Conservation (phyloP, 805 yeast genomes). For the Torulaspora quercuum region DNA sequence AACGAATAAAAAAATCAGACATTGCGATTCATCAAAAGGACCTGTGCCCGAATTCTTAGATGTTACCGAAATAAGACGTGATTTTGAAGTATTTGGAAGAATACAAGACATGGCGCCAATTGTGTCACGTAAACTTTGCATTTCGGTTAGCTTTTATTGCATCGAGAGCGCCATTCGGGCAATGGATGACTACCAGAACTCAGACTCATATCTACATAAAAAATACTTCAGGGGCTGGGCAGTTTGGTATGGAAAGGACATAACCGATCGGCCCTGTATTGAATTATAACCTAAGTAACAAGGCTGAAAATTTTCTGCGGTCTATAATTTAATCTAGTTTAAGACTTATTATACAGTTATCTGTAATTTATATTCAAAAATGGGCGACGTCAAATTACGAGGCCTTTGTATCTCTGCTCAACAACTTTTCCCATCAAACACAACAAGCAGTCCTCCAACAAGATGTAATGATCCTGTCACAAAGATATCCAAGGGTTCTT, state of each 20-base stretch:
- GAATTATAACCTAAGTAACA: conserved; percentile 15
- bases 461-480: conserved; percentile 93
- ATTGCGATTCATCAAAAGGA: conserved; percentile 13
- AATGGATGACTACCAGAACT: conserved; percentile 44
- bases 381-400: too few relatives aligned
- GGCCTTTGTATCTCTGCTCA: too few relatives aligned
- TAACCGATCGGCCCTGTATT: conserved; percentile 54
- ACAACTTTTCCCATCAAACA: conserved; percentile 51
- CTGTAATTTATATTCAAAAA: too few relatives aligned
- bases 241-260: conserved; percentile 64
- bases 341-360: background rate
- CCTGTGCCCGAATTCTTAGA: conserved; percentile 46
- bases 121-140: conserved; percentile 60
- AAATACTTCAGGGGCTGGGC: conserved; percentile 57
- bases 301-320: background rate
- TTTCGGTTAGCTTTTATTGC: conserved; percentile 58
- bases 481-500: conserved; percentile 59
- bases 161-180: conserved; percentile 58
- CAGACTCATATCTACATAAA: conserved; percentile 36
- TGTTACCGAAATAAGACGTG: conserved; percentile 43
- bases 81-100: conserved; percentile 55
- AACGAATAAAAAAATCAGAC: conserved; percentile 6
- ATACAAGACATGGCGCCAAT: conserved; percentile 62
- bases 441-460: conserved; percentile 91
- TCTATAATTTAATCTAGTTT: background rate